Evolutionary conservation across 768 basidiomycete species (phyloP).

Genomic region (Lactarius quietus): DNA sequence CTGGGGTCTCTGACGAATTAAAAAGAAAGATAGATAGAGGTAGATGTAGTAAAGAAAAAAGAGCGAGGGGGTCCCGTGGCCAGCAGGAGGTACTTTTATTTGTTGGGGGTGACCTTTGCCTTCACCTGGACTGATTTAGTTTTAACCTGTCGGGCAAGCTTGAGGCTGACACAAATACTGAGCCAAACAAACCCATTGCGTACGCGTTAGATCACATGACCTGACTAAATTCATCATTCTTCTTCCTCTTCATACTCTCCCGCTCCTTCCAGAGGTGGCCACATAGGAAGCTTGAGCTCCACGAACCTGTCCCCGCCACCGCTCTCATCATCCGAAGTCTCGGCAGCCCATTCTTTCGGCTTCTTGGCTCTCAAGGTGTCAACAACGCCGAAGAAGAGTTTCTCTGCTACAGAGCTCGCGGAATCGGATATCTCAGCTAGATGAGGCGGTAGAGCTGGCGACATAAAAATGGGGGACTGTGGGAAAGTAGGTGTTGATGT

Average conservation of each 20-base stretch:
- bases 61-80: not conserved
- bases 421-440: conserved; percentile 20
- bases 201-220: conserved; percentile 23
- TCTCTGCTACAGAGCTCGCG: conserved; percentile 22
- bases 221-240: not conserved
- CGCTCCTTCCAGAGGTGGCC: conserved; percentile 19
- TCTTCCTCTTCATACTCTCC: conserved; percentile 20
- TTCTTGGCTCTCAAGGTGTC: conserved; percentile 16
- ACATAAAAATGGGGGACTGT: conserved; percentile 7
- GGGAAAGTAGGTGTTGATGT: not conserved
- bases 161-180: not conserved
- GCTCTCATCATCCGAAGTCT: not conserved
- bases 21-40: conserved; percentile 8
- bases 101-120: not conserved
- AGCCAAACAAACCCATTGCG: conserved; percentile 11
- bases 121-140: not conserved
- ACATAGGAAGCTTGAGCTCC: conserved; percentile 25
- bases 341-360: conserved; percentile 11
- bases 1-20: conserved; percentile 15
- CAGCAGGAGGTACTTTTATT: conserved; percentile 15
- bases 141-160: conserved; percentile 5
- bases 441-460: conserved; percentile 11
- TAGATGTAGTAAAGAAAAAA: conserved; percentile 15
- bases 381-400: conserved; percentile 22
- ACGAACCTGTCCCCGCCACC: conserved; percentile 22